Evolutionary conservation across 345 rosid genomes (phyloP).

Genomic region (Gossypium sturtianum): DNA sequence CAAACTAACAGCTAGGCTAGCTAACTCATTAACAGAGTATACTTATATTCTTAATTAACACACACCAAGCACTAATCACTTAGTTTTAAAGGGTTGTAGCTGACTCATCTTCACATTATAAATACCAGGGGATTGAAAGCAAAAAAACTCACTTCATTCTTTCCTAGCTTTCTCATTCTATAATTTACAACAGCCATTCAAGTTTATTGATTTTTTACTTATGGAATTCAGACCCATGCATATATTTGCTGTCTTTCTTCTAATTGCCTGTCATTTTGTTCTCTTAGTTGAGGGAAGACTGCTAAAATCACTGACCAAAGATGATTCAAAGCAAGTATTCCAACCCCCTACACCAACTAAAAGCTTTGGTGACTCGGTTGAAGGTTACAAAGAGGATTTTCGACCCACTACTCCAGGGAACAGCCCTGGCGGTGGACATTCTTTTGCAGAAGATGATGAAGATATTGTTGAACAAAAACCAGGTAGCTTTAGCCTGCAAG

Average conservation of each 20-base stretch:
- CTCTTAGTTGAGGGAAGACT: conserved; percentile 24
- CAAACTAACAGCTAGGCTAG: no score
- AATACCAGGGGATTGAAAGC: conserved; percentile 6
- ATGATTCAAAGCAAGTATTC: background rate
- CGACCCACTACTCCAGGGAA: conserved; percentile 33
- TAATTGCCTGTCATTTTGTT: conserved; percentile 22
- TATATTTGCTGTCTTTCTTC: conserved; percentile 10
- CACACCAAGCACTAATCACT: background rate
- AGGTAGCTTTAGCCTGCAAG: background rate
- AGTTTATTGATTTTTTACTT: background rate
- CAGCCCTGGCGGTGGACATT: conserved; percentile 40
- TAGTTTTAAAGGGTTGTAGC: no score
- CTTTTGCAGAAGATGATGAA: background rate
- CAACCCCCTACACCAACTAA: background rate
- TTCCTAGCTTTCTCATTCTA: background rate
- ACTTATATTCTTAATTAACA: no score
- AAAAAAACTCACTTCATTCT: conserved; percentile 4
- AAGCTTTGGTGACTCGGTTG: background rate
- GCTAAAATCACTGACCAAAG: conserved; percentile 18
- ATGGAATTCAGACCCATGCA: conserved; percentile 7
- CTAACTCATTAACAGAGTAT: no score
- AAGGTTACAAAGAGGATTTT: conserved; percentile 13
- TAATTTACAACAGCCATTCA: background rate
- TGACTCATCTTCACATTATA: conserved; percentile 12
- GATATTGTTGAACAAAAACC: background rate